phyloP scores from a whole-genome alignment of 805 yeast genomes.

The Lachancea nothofagi region DNA sequence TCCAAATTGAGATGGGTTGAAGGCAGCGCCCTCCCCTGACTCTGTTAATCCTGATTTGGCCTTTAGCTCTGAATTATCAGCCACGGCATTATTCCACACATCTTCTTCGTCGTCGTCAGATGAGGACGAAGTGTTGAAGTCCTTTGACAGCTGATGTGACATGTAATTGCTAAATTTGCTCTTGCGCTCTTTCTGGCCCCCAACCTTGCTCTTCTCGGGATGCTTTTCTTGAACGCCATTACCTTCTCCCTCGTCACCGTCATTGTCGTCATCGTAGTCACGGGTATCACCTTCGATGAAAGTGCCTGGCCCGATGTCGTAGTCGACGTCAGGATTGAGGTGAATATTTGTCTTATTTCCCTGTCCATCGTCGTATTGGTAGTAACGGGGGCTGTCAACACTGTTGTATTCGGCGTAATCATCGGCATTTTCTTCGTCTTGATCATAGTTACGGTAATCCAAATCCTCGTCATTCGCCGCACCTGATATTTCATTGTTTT shows the following conservation, averaged over 20 bases:
- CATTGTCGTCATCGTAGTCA: conserved; percentile 27
- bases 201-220: conserved; percentile 16
- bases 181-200: conserved; percentile 22
- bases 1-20: conserved; percentile 42
- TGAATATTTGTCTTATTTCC: conserved; percentile 32
- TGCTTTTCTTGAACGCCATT: background rate
- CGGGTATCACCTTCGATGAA: conserved; percentile 11
- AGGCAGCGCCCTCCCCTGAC: conserved; percentile 35
- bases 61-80: background rate
- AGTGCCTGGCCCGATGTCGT: conserved; percentile 21
- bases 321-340: conserved; percentile 36
- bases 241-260: conserved; percentile 23
- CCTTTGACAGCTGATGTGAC: conserved; percentile 24
- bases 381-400: conserved; percentile 31
- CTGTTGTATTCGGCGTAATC: conserved; percentile 30
- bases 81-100: conserved; percentile 7
- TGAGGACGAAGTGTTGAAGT: conserved; percentile 8
- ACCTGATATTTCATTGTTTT: conserved; percentile 19
- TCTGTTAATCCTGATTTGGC: conserved; percentile 4
- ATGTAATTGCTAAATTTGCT: conserved; percentile 26
- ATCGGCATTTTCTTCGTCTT: conserved; percentile 38
- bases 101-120: conserved; percentile 23
- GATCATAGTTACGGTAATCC: conserved; percentile 5
- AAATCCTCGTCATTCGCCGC: conserved; percentile 4
- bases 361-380: conserved; percentile 33